Evolutionary conservation across 306 rosid genomes (phyloP).

Genomic region (Ormosia semicastrata): DNA sequence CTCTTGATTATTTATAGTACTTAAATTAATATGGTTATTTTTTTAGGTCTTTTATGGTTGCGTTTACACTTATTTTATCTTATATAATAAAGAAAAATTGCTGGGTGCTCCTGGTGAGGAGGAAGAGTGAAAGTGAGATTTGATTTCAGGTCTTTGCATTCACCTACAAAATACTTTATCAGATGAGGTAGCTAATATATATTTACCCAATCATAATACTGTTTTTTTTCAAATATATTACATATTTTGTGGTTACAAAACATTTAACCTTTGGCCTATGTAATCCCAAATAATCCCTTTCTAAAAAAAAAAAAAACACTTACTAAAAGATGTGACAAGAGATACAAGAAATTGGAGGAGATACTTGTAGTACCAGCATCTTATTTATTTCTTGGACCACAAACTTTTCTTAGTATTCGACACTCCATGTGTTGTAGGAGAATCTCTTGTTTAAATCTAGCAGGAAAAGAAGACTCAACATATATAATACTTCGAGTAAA

Average conservation of each 20-base stretch:
- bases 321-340: background rate
- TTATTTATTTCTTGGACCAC: constrained; percentile 33
- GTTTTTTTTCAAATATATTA: background rate
- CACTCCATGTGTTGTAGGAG: constrained; percentile 30
- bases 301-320: background rate
- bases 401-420: background rate
- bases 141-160: too few relatives aligned
- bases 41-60: background rate
- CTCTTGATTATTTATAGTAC: background rate
- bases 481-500: background rate
- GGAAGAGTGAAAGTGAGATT: too few relatives aligned
- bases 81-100: background rate
- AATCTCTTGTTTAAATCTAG: constrained; percentile 6
- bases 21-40: background rate
- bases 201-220: too few relatives aligned
- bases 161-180: too few relatives aligned
- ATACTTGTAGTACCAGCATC: background rate
- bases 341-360: background rate
- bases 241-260: background rate
- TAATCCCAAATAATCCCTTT: background rate
- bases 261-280: background rate
- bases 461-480: background rate
- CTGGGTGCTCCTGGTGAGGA: too few relatives aligned
- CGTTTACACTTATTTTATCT: too few relatives aligned
- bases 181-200: too few relatives aligned